Percentiles rank a stretch among this genome's conserved stretches.
These are phyloP conservation scores for Fraxinus nigra DNA, from an alignment of 305 asterid species.

Conservation along the genomic window DNA sequence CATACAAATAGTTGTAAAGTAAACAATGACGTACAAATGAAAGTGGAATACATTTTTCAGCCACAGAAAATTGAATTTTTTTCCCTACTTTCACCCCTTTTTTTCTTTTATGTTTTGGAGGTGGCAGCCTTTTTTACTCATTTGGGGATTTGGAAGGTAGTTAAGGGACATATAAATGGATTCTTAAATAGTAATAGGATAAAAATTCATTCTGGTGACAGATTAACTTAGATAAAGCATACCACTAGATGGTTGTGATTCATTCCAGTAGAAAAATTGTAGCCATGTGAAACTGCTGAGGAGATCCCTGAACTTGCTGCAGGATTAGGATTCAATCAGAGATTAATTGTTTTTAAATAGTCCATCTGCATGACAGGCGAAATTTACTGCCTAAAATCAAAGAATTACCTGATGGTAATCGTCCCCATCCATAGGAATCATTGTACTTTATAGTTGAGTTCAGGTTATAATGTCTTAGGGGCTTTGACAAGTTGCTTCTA, in stretches of 20 bases:
- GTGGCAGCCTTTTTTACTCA: not conserved
- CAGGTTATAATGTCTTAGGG: slow-evolving; percentile 26
- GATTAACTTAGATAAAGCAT: slow-evolving; percentile 13
- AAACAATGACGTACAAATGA: not conserved
- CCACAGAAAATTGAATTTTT: not conserved
- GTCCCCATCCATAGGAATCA: slow-evolving; percentile 39
- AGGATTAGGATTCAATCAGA: not conserved
- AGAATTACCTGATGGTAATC: slow-evolving; percentile 32
- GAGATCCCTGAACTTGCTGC: slow-evolving; percentile 34
- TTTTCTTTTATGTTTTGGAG: not conserved
- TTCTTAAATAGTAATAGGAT: not conserved
- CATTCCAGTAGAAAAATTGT: slow-evolving; percentile 27
- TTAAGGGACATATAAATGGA: not conserved
- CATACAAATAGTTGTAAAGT: not conserved
- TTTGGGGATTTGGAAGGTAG: not conserved
- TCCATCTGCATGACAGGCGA: not conserved
- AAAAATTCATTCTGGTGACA: not conserved
- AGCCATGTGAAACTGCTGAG: slow-evolving; percentile 26
- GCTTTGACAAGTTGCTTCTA: slow-evolving; percentile 22
- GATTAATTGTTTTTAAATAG: not conserved
- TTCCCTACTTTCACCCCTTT: not conserved
- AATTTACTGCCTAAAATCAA: not conserved
- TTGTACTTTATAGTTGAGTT: slow-evolving; percentile 23
- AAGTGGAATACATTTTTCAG: not conserved
- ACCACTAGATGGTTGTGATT: slow-evolving; percentile 36